These are phyloP conservation scores for Mycena sanguinolenta DNA, from an alignment of 768 basidiomycete genomes.

Conservation along the genomic window DNA sequence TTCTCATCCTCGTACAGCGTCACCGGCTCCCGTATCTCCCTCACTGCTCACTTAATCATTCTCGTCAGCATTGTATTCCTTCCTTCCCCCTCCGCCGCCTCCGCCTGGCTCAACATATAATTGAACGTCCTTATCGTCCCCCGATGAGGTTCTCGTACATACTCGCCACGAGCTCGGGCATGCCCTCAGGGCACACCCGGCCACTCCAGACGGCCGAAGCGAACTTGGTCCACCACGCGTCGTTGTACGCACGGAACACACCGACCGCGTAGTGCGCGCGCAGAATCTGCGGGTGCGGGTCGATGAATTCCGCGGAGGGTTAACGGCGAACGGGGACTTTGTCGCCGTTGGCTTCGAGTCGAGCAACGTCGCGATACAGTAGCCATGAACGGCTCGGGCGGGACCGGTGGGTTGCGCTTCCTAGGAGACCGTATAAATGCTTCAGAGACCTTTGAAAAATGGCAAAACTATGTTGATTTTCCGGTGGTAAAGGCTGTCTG, in stretches of 20 bases:
- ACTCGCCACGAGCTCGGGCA: background rate
- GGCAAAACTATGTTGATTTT: constrained; percentile 4
- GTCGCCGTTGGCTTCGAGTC: background rate
- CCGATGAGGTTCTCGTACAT: background rate
- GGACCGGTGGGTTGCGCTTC: constrained; percentile 6
- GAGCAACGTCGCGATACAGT: background rate
- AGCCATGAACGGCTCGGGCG: background rate
- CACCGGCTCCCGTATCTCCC: background rate
- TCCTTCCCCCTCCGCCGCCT: background rate
- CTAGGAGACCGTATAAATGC: background rate
- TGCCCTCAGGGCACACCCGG: background rate
- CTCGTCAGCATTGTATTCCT: background rate
- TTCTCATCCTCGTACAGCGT: background rate
- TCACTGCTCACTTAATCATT: background rate
- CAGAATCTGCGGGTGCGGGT: background rate
- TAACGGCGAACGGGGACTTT: background rate
- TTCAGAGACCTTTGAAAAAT: no score
- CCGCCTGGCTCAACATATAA: background rate
- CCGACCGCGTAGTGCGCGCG: background rate
- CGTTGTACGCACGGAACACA: background rate
- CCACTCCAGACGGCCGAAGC: background rate
- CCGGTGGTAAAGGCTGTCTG: constrained; percentile 10
- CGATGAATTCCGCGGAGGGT: background rate
- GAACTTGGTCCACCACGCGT: background rate
- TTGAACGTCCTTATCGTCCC: background rate